Conservation (phyloP, 2,329 filamentous ascomycete genomes). For the Colletotrichum viniferum region DNA sequence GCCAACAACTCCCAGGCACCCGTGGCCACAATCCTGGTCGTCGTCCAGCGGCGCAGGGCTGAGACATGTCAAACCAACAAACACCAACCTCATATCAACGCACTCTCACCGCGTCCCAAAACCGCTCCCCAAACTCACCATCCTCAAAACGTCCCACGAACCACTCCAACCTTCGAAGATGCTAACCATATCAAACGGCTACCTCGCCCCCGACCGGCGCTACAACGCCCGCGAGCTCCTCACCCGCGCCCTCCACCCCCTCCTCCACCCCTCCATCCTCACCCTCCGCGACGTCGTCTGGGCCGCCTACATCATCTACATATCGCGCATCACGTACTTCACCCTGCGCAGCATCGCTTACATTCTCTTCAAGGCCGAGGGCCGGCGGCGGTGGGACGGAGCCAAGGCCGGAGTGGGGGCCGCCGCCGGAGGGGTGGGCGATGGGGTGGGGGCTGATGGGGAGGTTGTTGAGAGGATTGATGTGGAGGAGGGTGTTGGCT, state of each 20-base stretch:
- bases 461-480: neutral
- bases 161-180: neutral
- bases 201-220: neutral
- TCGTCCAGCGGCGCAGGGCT: neutral
- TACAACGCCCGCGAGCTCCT: neutral
- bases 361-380: neutral
- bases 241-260: neutral
- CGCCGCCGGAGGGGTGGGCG: neutral
- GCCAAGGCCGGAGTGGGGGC: neutral
- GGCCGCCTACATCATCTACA: neutral
- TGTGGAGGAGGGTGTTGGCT: neutral
- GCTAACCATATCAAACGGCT: neutral
- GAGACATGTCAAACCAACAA: neutral
- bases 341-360: neutral
- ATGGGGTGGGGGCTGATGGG: neutral
- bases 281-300: neutral
- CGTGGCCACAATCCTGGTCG: neutral
- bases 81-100: neutral
- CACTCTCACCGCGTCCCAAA: neutral
- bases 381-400: neutral
- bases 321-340: neutral
- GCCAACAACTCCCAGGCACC: neutral
- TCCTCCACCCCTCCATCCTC: neutral
- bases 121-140: neutral
- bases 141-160: neutral